A percentile compares a stretch with the other conserved stretches of the same genome.
These are phyloP conservation scores for Whalleya microplaca DNA, from an alignment of 2,329 filamentous ascomycete genomes.

Conservation along the genomic window DNA sequence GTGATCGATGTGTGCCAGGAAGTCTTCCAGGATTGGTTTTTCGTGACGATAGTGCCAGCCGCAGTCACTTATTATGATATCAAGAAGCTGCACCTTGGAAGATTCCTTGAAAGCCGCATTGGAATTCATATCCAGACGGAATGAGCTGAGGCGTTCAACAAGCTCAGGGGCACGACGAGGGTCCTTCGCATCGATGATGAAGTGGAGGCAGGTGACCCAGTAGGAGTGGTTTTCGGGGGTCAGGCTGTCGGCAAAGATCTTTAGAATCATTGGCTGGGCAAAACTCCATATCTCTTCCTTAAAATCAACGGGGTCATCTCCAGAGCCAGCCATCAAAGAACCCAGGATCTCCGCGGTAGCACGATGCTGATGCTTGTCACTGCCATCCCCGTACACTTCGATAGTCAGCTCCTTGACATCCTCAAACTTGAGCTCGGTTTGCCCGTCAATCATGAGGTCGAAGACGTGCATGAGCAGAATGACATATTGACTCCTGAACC, in stretches of 20 bases:
- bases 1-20: conserved; percentile 89
- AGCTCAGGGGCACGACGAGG: conserved; percentile 86
- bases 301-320: conserved; percentile 74
- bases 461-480: conserved; percentile 89
- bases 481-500: conserved; percentile 87
- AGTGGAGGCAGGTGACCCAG: conserved; percentile 92
- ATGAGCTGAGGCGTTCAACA: conserved; percentile 78
- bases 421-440: conserved; percentile 78
- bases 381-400: conserved; percentile 86
- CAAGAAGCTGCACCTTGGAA: conserved; percentile 89
- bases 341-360: conserved; percentile 93
- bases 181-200: conserved; percentile 86
- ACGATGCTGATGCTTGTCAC: conserved; percentile 96
- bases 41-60: conserved; percentile 97
- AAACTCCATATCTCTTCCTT: conserved; percentile 84
- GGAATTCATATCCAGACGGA: conserved; percentile 89
- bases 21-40: conserved; percentile 85
- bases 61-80: conserved; percentile 82
- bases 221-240: conserved; percentile 94
- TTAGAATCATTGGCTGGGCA: conserved; percentile 83
- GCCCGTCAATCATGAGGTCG: conserved; percentile 81
- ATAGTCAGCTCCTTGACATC: conserved; percentile 83
- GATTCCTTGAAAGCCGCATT: conserved; percentile 99
- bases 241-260: conserved; percentile 86
- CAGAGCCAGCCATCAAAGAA: conserved; percentile 78